Evolutionary conservation across 1,284 basidiomycete species (phyloP).

Genomic region (Meira nashicola): DNA sequence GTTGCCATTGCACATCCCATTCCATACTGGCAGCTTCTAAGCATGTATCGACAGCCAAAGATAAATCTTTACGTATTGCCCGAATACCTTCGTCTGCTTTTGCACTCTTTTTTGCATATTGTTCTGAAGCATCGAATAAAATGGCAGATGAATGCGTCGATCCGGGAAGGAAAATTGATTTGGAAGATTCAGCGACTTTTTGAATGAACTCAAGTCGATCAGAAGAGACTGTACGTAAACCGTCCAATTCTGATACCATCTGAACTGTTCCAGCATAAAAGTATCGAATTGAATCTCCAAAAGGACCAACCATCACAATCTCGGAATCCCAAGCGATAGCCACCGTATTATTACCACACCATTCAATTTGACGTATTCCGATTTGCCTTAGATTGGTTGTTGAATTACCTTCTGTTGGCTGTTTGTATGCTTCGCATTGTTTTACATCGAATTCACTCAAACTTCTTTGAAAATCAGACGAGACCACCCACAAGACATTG

Average conservation of each 20-base stretch:
- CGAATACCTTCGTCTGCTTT: constrained; percentile 90
- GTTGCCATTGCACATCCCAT: constrained; percentile 85
- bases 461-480: constrained; percentile 81
- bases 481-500: constrained; percentile 82
- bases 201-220: constrained; percentile 83
- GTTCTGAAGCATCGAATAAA: constrained; percentile 83
- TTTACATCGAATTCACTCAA: constrained; percentile 70
- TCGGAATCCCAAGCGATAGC: constrained; percentile 76
- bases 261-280: constrained; percentile 72
- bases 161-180: constrained; percentile 70
- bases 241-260: constrained; percentile 79
- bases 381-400: constrained; percentile 25
- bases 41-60: constrained; percentile 81
- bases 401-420: background rate
- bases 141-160: constrained; percentile 87
- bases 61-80: constrained; percentile 70
- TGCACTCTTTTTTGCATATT: constrained; percentile 74
- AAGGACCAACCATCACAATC: constrained; percentile 82
- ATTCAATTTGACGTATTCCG: constrained; percentile 60
- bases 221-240: constrained; percentile 73
- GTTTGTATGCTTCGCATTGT: constrained; percentile 26
- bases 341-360: constrained; percentile 96
- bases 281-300: constrained; percentile 77
- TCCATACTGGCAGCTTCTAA: constrained; percentile 89
- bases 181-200: constrained; percentile 60